Base-by-base conservation (phyloP, 2,329 filamentous ascomycete species). In the Colletotrichum sojae region DNA sequence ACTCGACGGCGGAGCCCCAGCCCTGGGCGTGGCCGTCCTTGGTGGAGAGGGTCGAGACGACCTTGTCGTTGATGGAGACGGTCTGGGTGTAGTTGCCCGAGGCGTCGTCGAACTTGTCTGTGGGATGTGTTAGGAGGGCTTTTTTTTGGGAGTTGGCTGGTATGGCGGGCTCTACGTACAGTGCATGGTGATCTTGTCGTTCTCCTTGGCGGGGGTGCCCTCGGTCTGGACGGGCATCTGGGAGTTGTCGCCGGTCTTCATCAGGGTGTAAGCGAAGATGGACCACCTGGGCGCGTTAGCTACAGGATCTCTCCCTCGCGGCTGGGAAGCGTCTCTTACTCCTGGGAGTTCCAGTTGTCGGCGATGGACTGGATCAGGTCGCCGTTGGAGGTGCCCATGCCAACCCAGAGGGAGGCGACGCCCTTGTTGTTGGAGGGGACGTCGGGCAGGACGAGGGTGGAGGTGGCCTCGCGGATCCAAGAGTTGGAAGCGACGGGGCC, bases 1-100 rank as follows among this genome's bases (percentile, higher is more conserved):
- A 89, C 76, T 92, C 88, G 18, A 84, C 79, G 0, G 82, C 78
- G 46, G 78, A 81, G 2, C 82, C 83, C 78, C 81, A 84, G 71
- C 82, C 82, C 75, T 79, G 72, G 4, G 82, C 82, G 8, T 81
- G 72, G 25, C 78, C 82, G 67, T 80, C 79, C 60, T 76, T 81
- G 55, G 84, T 85, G 2, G 83, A 84, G 2, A 86, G 78, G 0
- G 78, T 83, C 0, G 81, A 82, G 36, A 85, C 79, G 39, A 74
- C 73, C 66, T 53, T 63, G 64, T 52, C 36, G 59, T 67, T 67
- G 59, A 67, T 54, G 59, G 64, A 67, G 53, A 67, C 59, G 25
- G 57, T 67, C 52, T 67, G 65, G 27, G 65, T 67, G 65, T 67
- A 67, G 59, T 67, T 67, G 22, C 48, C 58, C 13, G 65, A 63